Evolutionary conservation across 2,329 filamentous ascomycete species (phyloP).

Genomic region (Talaromyces sp.): DNA sequence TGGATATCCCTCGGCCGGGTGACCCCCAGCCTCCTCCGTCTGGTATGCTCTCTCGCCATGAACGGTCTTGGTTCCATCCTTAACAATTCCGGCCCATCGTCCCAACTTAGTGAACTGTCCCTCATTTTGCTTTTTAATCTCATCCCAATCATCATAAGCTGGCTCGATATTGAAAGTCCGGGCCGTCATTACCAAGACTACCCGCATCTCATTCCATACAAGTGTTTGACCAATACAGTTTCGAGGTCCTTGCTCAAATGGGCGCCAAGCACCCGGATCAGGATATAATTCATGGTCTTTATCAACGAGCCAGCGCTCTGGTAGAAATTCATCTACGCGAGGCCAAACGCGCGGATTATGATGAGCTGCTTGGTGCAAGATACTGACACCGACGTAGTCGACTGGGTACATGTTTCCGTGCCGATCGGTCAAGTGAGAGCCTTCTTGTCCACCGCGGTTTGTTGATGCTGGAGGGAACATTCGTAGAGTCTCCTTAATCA

Average conservation of each 20-base stretch:
- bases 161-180: neutral
- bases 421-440: neutral
- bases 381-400: neutral
- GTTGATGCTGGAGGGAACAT: slow-evolving; percentile 1
- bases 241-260: slow-evolving; percentile 2
- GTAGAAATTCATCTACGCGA: neutral
- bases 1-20: neutral
- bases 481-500: neutral
- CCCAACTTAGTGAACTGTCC: neutral
- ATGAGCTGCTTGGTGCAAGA: neutral
- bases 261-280: neutral
- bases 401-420: neutral
- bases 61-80: neutral
- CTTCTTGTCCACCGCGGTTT: neutral
- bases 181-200: neutral
- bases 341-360: slow-evolving; percentile 1
- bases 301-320: slow-evolving; percentile 2
- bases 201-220: slow-evolving; percentile 1
- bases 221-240: slow-evolving; percentile 5
- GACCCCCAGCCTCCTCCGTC: neutral
- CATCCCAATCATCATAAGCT: slow-evolving; percentile 4
- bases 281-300: neutral
- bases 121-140: neutral
- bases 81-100: neutral
- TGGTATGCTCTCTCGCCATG: slow-evolving; percentile 2